phyloP scores from a whole-genome alignment of 2,329 filamentous ascomycete genomes.

The Macrophomina phaseolina region DNA sequence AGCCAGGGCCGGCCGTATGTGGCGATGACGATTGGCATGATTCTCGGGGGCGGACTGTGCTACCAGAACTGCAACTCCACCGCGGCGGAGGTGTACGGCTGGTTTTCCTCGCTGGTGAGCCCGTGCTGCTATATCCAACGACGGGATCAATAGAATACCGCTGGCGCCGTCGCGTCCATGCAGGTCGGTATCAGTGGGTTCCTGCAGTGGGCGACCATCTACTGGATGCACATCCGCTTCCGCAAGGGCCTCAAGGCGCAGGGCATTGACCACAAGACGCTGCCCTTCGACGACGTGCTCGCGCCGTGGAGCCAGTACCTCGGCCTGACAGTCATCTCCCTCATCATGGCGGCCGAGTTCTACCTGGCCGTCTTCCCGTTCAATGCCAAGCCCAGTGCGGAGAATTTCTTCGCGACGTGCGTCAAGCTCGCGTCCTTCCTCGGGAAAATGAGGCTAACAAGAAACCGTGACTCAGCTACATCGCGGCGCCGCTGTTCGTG shows the following conservation, averaged over 20 bases:
- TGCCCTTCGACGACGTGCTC: slow-evolving; percentile 26
- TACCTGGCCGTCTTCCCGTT: slow-evolving; percentile 57
- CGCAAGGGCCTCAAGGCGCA: slow-evolving; percentile 37
- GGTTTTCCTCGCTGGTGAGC: slow-evolving; percentile 59
- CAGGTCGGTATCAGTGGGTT: slow-evolving; percentile 40
- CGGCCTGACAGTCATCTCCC: slow-evolving; percentile 37
- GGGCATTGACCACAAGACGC: slow-evolving; percentile 29
- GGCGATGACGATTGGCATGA: slow-evolving; percentile 37
- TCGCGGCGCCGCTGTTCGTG: slow-evolving; percentile 39
- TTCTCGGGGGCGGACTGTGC: slow-evolving; percentile 44
- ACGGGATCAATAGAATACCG: background rate
- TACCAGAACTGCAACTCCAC: slow-evolving; percentile 51
- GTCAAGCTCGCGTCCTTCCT: too few relatives aligned
- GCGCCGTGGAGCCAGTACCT: slow-evolving; percentile 26
- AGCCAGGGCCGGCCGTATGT: slow-evolving; percentile 31
- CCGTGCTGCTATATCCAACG: slow-evolving; percentile 36
- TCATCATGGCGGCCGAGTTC: slow-evolving; percentile 53
- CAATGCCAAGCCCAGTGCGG: slow-evolving; percentile 39
- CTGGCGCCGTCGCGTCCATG: slow-evolving; percentile 1
- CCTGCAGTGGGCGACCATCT: slow-evolving; percentile 42
- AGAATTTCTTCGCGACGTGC: slow-evolving; percentile 55
- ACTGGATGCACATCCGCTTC: slow-evolving; percentile 41
- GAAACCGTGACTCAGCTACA: slow-evolving; percentile 30
- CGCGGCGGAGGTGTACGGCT: slow-evolving; percentile 52
- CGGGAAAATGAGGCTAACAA: too few relatives aligned